Conservation (phyloP, 1,284 basidiomycete species). For the Fomitopsis schrenkii region DNA sequence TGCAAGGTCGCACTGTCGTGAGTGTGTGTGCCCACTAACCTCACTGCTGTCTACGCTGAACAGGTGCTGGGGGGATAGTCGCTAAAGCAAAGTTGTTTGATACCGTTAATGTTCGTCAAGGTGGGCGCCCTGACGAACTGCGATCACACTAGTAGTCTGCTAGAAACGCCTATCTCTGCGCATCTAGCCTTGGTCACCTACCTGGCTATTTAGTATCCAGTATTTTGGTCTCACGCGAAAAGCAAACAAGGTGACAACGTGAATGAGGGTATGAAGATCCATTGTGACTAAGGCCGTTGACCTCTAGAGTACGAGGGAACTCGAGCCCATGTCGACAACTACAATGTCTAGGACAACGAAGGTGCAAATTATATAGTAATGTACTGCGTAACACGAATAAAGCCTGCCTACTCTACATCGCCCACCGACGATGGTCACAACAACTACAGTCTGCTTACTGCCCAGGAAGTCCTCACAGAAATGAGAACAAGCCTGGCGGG, state of each 20-base stretch:
- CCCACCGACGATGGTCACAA: neutral
- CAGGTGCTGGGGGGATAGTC: neutral
- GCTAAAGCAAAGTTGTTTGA: neutral
- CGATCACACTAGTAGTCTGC: neutral
- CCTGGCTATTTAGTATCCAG: too few relatives aligned
- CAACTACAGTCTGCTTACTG: neutral
- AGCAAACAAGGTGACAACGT: neutral
- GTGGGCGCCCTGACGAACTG: neutral
- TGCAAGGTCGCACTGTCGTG: neutral
- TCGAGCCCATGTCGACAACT: neutral
- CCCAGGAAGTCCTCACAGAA: neutral
- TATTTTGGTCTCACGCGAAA: too few relatives aligned
- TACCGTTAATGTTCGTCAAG: neutral
- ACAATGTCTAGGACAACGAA: neutral
- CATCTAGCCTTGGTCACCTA: too few relatives aligned
- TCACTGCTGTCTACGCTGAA: neutral
- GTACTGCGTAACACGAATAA: neutral
- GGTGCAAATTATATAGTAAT: neutral
- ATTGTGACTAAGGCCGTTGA: neutral
- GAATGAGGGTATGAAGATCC: neutral
- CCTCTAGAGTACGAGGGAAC: neutral
- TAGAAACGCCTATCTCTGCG: neutral
- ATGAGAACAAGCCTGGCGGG: neutral
- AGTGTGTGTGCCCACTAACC: neutral
- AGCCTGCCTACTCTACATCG: neutral